These are phyloP conservation scores for Saccharomyces paradoxus DNA, from an alignment of 805 yeast genomes.

Conservation along the genomic window DNA sequence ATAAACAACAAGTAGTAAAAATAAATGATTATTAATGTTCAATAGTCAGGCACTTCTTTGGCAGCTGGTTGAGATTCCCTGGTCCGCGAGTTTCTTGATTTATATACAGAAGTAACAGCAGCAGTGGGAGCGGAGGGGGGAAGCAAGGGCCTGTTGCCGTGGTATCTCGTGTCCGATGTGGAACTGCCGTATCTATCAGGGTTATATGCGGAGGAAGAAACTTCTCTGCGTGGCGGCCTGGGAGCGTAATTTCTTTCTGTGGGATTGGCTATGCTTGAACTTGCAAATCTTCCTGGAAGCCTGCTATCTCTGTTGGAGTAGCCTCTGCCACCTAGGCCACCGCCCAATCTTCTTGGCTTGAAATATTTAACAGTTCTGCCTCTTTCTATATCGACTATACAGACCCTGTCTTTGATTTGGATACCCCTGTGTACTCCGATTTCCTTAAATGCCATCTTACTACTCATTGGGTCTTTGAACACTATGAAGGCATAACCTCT, in stretches of 20 bases:
- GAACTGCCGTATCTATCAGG: neutral
- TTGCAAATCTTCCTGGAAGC: neutral
- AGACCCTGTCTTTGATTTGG: conserved; percentile 43
- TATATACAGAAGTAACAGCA: neutral
- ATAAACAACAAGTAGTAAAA: neutral
- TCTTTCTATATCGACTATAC: conserved; percentile 66
- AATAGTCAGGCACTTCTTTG: neutral
- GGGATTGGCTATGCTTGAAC: neutral
- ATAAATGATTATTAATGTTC: neutral
- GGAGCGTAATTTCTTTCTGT: neutral
- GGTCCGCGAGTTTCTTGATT: neutral
- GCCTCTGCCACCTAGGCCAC: conserved; percentile 86
- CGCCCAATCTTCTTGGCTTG: conserved; percentile 74
- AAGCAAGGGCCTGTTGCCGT: neutral
- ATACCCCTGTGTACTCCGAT: conserved; percentile 41
- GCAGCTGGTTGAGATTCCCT: neutral
- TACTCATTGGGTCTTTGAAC: conserved; percentile 52
- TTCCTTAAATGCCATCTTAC: conserved; percentile 52
- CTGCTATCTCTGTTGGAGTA: conserved; percentile 24
- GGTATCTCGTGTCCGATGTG: neutral
- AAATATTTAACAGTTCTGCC: conserved; percentile 59
- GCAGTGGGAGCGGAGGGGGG: neutral
- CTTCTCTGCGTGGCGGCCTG: neutral
- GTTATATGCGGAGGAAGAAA: neutral
- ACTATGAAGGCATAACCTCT: conserved; percentile 82